These are phyloP conservation scores for Backusella parvicylindrica DNA, from an alignment of 192 early-diverging fungal genomes.

Conservation along the genomic window DNA sequence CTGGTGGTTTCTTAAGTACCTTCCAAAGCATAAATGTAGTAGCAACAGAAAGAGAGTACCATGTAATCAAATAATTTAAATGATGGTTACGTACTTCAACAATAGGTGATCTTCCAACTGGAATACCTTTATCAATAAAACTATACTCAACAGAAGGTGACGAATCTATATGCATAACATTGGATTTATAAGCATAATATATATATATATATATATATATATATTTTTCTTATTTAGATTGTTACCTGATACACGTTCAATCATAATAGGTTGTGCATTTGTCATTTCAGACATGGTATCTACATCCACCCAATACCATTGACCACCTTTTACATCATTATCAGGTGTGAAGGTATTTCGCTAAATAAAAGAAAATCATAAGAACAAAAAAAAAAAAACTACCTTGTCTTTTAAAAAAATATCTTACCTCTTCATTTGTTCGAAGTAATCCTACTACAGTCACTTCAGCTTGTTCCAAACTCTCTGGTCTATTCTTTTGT, in stretches of 20 bases:
- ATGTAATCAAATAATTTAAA: slow-evolving; percentile 84
- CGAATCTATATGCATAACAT: slow-evolving; percentile 28
- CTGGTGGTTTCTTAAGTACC: slow-evolving; percentile 54
- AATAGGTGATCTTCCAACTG: slow-evolving; percentile 64
- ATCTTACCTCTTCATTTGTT: slow-evolving; percentile 48
- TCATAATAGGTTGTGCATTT: slow-evolving; percentile 62
- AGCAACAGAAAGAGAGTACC: slow-evolving; percentile 71
- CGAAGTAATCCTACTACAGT: slow-evolving; percentile 67
- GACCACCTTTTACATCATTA: slow-evolving; percentile 59
- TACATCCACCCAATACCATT: slow-evolving; percentile 84
- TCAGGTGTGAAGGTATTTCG: slow-evolving; percentile 58
- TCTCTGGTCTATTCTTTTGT: slow-evolving; percentile 47
- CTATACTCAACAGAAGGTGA: slow-evolving; percentile 42
- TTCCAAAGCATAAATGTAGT: slow-evolving; percentile 67
- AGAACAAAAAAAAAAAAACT: too few species aligned
- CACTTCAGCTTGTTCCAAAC: slow-evolving; percentile 46
- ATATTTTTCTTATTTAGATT: background rate
- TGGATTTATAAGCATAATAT: background rate
- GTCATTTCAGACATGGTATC: slow-evolving; percentile 70
- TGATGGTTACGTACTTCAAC: slow-evolving; percentile 86
- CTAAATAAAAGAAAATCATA: slow-evolving; percentile 22
- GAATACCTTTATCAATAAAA: slow-evolving; percentile 57
- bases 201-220: background rate
- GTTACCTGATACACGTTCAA: slow-evolving; percentile 70
- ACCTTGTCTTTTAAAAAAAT: too few species aligned